Evolutionary conservation across 1,139 yeast genomes (phyloP), one percentile per base, ranked within the genome.

Genomic region (Chernovozyma aurita): DNA sequence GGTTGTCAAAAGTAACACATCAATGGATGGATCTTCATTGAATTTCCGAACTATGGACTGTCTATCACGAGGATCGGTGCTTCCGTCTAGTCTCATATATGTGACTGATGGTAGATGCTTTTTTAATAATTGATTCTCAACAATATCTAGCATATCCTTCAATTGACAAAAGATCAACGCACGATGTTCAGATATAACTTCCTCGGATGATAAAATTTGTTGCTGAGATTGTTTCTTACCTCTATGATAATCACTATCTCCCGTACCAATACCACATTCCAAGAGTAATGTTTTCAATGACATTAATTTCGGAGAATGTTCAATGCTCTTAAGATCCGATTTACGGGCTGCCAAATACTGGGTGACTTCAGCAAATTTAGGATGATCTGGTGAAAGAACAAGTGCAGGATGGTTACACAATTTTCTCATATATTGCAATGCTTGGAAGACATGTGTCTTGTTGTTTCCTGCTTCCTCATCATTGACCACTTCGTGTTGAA

Each of bases 61-160:
- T 53, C 98, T 78, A 44, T 85, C 85, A 46, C 95, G 75, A 16
- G 97, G 95, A 46, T 94, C 97, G 1, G 95, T 86, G 42, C 88
- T 78, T 42, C 98, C 98, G 57, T 94, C 99, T 45, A 94, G 70
- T 48, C 98, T 77, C 94, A 92, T 83, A 53, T 86, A 94, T 0
- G 97, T 83, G 2, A 94, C 98, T 3, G 84, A 73, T 0, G 98
- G 97, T 78, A 94, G 77, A 48, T 80, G 76, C 53, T 82, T 87
- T 53, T 77, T 81, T 44, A 94, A 72, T 38, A 94, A 70, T 48
- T 92, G 96, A 42, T 82, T 80, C 57, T 94, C 98, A 33, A 94
- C 96, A 70, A 92, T 85, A 54, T 94, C 97, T 48, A 94, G 71
- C 99, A 94, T 94, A 54, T 94, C 98, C 57, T 92, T 92, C 61